Base-by-base conservation (phyloP, 768 basidiomycete genomes). In the Strobilomyces dryophilus region DNA sequence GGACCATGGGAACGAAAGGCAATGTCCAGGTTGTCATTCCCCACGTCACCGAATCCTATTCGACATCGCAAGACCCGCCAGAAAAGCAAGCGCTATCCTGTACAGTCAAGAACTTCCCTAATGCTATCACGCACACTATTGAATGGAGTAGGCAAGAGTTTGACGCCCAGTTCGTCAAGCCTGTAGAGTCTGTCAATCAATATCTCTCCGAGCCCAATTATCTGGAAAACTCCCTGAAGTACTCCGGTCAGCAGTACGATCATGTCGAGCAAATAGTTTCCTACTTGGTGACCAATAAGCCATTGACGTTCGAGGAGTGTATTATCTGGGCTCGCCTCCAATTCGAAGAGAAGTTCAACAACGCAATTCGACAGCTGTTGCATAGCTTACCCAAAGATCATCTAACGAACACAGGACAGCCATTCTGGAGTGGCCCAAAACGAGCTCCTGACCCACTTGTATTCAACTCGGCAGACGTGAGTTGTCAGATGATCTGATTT, bases 341-440 rank as follows among this genome's bases (percentile, higher is more conserved):
- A 68, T 99, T 98, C 61, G 95, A 99, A 74, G 83, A 85, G 52
- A 91, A 89, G 67, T 99, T 91, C 69, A 89, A 82, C 75, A 94
- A 95, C 65, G 83, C 89, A 42, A 98, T 98, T 68, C 85, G 85
- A 54, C 97, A 99, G 69, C 75, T 99, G 34, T 70, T 99, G 42
- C 92, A 82, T 77, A 97, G 92, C 72, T 76, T 99, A 60, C 97
- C 97, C 11, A 95, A 94, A 70, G 97, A 99, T 67, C 87, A 89
- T 36, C 74, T 89, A 44, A 94, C 95, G 8, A 92, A 83, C 64
- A 87, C 85, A 18, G 97, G 97, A 6, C 91, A 93, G 61, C 95
- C 94, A 11, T 99, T 99, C 81, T 99, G 97, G 97, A 95, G 92
- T 61, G 93, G 95, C 18, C 97, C 97, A 3, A 99, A 99, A 77